A percentile compares a stretch with the other conserved stretches of the same genome.
Conservation (phyloP, 2,329 filamentous ascomycete species). For the Stachybotrys echinatus region DNA sequence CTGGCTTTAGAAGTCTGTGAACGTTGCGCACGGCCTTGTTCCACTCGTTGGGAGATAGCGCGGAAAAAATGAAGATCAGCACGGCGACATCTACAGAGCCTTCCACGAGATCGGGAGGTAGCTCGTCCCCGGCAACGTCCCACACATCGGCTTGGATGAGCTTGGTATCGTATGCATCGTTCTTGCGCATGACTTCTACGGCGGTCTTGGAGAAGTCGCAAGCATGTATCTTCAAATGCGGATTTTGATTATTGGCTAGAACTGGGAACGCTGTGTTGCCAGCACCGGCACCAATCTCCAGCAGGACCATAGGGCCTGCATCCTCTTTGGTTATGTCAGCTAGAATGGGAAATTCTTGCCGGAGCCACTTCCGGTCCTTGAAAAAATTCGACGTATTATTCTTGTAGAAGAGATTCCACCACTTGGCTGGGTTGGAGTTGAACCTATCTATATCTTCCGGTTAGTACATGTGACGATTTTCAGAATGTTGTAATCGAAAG, state of each 20-base stretch:
- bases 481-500: conserved; percentile 8
- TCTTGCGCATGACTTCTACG: conserved; percentile 82
- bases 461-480: conserved; percentile 30
- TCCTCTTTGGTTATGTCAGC: conserved; percentile 65
- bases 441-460: conserved; percentile 58
- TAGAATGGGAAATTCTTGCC: conserved; percentile 92
- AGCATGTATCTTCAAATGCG: conserved; percentile 76
- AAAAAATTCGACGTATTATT: conserved; percentile 98
- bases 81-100: conserved; percentile 86
- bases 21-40: conserved; percentile 75
- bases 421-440: conserved; percentile 85
- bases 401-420: conserved; percentile 98
- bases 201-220: conserved; percentile 96
- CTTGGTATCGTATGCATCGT: conserved; percentile 67
- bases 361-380: conserved; percentile 96
- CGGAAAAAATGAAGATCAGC: conserved; percentile 97
- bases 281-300: conserved; percentile 92
- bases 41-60: conserved; percentile 83
- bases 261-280: conserved; percentile 97
- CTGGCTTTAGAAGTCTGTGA: conserved; percentile 77
- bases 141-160: conserved; percentile 87
- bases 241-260: conserved; percentile 77
- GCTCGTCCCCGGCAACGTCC: conserved; percentile 70
- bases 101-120: conserved; percentile 73
- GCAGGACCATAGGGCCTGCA: conserved; percentile 63